Percentiles rank a stretch among this genome's conserved stretches.
Evolutionary conservation across 805 yeast species (phyloP).

Genomic region (Ogataea degrootiae): DNA sequence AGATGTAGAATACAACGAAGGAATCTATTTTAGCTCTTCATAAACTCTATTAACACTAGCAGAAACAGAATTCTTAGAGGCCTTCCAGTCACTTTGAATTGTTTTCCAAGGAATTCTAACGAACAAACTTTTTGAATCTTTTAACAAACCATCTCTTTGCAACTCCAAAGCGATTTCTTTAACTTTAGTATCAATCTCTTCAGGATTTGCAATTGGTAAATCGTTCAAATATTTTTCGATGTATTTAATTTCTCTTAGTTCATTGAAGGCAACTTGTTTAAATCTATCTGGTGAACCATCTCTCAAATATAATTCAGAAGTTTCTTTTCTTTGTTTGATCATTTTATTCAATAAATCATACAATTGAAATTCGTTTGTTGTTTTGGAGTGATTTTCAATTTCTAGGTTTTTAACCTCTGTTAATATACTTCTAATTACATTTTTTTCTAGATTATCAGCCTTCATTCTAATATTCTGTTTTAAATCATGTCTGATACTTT

Average conservation of each 20-base stretch:
- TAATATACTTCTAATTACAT: conserved; percentile 35
- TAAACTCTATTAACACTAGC: conserved; percentile 26
- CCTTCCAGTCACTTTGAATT: conserved; percentile 32
- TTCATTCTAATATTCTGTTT: conserved; percentile 30
- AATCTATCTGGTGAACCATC: conserved; percentile 39
- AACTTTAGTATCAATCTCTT: conserved; percentile 31
- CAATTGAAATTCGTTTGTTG: conserved; percentile 28
- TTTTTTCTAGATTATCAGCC: conserved; percentile 33
- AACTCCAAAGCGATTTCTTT: conserved; percentile 25
- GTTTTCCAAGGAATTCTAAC: conserved; percentile 32
- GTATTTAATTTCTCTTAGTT: conserved; percentile 33
- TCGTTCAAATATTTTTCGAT: conserved; percentile 29
- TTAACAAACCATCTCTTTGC: conserved; percentile 20
- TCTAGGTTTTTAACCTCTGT: conserved; percentile 37
- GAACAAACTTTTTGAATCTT: conserved; percentile 23
- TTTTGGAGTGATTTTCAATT: conserved; percentile 25
- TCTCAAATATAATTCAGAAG: conserved; percentile 34
- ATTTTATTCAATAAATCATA: conserved; percentile 32
- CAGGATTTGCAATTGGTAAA: conserved; percentile 34
- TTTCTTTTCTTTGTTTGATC: conserved; percentile 36
- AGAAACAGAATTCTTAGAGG: conserved; percentile 28
- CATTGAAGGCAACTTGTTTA: conserved; percentile 33
- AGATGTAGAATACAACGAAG: not conserved
- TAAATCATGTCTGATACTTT: conserved; percentile 28
- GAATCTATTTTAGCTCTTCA: conserved; percentile 10